These are phyloP conservation scores for Talaromyces wortmannii DNA, from an alignment of 495 filamentous ascomycete genomes.

Conservation along the genomic window DNA sequence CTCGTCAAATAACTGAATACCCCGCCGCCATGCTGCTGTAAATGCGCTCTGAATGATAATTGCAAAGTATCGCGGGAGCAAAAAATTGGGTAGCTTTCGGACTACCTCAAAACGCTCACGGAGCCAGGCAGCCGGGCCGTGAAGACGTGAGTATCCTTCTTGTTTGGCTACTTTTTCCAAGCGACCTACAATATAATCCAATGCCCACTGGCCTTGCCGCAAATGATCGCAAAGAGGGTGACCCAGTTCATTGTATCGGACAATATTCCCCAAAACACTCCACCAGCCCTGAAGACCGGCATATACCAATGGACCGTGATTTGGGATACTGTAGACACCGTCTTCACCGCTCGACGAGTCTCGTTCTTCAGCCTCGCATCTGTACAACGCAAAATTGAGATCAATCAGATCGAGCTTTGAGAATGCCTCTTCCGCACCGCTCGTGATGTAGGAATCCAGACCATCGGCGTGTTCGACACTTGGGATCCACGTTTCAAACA, in stretches of 20 bases:
- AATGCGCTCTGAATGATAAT: conserved; percentile 83
- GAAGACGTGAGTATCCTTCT: conserved; percentile 50
- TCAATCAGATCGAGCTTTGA: conserved; percentile 65
- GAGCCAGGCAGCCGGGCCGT: conserved; percentile 67
- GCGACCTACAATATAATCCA: conserved; percentile 78
- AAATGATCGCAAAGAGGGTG: conserved; percentile 92
- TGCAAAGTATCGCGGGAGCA: conserved; percentile 89
- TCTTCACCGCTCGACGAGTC: conserved; percentile 73
- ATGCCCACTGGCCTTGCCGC: conserved; percentile 86
- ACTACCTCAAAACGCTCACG: conserved; percentile 78
- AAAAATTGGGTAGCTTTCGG: conserved; percentile 74
- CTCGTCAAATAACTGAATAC: conserved; percentile 67
- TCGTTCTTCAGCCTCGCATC: conserved; percentile 86
- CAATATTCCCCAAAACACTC: conserved; percentile 81
- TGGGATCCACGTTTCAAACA: conserved; percentile 95
- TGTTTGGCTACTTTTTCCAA: conserved; percentile 65
- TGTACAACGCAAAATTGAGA: conserved; percentile 87
- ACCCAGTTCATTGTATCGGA: conserved; percentile 83
- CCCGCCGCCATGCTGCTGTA: conserved; percentile 70
- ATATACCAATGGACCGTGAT: conserved; percentile 79
- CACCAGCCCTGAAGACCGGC: conserved; percentile 98
- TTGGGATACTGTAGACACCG: conserved; percentile 82
- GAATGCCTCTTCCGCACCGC: conserved; percentile 76
- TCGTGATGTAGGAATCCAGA: conserved; percentile 75
- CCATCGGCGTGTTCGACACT: conserved; percentile 70